Evolutionary conservation across 345 rosid species (phyloP).

Genomic region (Mallotus nudiflorus): DNA sequence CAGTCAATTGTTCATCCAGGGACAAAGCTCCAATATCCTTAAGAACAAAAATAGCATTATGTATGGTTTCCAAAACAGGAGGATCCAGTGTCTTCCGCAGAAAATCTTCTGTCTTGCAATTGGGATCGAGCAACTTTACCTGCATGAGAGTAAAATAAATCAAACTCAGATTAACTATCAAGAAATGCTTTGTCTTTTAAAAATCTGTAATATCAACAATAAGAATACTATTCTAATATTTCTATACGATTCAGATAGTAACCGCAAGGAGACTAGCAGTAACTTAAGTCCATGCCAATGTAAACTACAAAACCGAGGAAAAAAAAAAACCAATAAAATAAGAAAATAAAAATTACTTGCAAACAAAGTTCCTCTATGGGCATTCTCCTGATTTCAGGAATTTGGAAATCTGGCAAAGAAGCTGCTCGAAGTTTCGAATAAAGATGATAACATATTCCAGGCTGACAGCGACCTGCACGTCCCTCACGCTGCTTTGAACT

Average conservation of each 20-base stretch:
- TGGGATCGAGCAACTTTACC: conserved; percentile 88
- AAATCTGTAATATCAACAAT: too few species aligned
- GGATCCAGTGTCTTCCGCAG: conserved; percentile 84
- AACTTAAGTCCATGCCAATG: background rate
- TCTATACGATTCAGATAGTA: background rate
- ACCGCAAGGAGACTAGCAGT: background rate
- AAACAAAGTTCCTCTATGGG: conserved; percentile 95
- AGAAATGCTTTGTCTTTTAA: background rate
- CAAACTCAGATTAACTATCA: background rate
- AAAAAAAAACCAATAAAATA: background rate
- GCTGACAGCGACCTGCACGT: conserved; percentile 94
- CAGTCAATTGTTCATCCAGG: conserved; percentile 72
- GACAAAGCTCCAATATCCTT: conserved; percentile 89
- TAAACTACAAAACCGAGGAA: too few species aligned
- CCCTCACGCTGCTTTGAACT: conserved; percentile 95
- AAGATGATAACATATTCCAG: conserved; percentile 93
- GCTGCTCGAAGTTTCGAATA: conserved; percentile 77
- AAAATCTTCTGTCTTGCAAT: conserved; percentile 62
- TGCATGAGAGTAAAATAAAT: conserved; percentile 20
- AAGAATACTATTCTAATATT: too few species aligned
- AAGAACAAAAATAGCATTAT: conserved; percentile 69
- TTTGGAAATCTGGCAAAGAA: conserved; percentile 75
- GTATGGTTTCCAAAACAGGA: conserved; percentile 68
- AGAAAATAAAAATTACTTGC: conserved; percentile 49
- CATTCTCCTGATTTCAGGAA: conserved; percentile 91